Evolutionary conservation across 176 grass and related monocot species (phyloP).

Genomic region (Oryza rufipogon): DNA sequence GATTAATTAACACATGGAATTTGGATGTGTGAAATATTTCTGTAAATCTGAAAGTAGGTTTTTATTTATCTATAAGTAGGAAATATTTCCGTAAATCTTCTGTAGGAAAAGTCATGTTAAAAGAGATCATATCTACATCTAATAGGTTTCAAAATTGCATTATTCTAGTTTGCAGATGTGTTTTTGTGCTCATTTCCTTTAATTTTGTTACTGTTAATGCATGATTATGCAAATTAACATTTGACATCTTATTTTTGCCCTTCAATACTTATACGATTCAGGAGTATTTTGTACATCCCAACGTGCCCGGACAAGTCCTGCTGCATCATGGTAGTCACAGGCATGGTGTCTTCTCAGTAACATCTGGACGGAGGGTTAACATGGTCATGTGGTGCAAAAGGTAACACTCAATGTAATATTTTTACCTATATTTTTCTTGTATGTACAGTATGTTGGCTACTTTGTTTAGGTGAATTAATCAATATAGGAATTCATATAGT

Average conservation of each 20-base stretch:
- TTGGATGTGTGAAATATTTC: neutral
- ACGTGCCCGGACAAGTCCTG: slow-evolving; percentile 5
- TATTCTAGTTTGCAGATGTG: neutral
- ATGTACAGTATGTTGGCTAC: neutral
- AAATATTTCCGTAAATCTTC: neutral
- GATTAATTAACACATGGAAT: neutral
- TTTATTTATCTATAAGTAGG: neutral
- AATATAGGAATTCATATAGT: neutral
- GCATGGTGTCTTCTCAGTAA: neutral
- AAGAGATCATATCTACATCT: neutral
- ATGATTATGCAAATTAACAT: neutral
- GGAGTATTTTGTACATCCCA: neutral
- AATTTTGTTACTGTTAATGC: neutral
- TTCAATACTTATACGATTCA: neutral
- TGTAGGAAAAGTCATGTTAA: neutral
- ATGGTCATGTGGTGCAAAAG: slow-evolving; percentile 31
- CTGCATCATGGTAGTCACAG: neutral
- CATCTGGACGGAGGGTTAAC: neutral
- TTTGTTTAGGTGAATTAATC: neutral
- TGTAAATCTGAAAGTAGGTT: neutral
- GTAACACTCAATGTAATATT: neutral
- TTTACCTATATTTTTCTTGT: neutral
- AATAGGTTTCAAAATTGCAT: neutral
- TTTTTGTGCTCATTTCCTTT: neutral
- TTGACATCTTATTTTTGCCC: too few relatives aligned